Evolutionary conservation across 2,329 filamentous ascomycete species (phyloP).

Genomic region (Fusarium cyanostomum): DNA sequence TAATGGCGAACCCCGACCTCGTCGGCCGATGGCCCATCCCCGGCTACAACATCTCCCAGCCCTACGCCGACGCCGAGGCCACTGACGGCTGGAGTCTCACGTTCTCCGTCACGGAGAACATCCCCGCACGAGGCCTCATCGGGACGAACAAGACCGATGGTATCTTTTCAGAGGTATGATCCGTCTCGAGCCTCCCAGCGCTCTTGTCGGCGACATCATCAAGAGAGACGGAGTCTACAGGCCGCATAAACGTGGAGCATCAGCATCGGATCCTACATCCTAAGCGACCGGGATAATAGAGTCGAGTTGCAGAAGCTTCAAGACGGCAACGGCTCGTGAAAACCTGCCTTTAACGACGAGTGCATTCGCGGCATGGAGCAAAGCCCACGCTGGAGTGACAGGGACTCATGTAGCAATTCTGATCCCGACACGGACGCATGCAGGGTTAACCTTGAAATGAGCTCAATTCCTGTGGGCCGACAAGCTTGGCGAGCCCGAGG

Average conservation of each 20-base stretch:
- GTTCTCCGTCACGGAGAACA: background rate
- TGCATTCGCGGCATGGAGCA: background rate
- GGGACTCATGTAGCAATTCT: background rate
- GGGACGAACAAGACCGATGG: background rate
- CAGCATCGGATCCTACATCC: background rate
- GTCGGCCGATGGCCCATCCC: background rate
- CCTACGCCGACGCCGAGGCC: background rate
- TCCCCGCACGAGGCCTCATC: background rate
- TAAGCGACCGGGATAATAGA: background rate
- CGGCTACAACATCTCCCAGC: background rate
- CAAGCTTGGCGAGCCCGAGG: background rate
- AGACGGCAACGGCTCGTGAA: background rate
- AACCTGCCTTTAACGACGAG: background rate
- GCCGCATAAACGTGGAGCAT: background rate
- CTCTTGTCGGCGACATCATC: background rate
- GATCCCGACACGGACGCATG: background rate
- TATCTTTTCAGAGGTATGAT: background rate
- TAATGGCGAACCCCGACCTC: background rate
- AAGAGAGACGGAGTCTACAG: background rate
- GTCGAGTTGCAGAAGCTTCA: background rate
- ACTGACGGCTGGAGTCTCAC: background rate
- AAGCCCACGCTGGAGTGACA: background rate
- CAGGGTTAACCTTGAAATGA: background rate
- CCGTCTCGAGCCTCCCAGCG: background rate
- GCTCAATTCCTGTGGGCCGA: background rate